Percentiles rank a stretch among this genome's conserved stretches.
These are phyloP conservation scores for Epichloe scottii DNA, from an alignment of 2,329 filamentous ascomycete genomes.

Conservation along the genomic window DNA sequence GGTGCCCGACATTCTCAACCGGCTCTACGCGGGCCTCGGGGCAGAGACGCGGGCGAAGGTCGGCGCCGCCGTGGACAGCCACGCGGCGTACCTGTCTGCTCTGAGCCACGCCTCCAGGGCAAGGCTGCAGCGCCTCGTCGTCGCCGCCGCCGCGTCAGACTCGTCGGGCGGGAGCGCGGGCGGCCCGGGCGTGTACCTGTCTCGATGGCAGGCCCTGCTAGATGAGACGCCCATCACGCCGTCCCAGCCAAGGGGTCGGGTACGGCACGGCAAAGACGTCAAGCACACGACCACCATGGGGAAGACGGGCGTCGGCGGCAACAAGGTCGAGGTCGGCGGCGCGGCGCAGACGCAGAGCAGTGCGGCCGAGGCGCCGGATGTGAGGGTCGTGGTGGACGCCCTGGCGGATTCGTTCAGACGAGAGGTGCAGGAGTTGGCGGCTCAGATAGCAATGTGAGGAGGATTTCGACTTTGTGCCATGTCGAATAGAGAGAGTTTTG, in stretches of 20 bases:
- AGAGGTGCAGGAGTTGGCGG: slow-evolving; percentile 27
- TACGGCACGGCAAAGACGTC: slow-evolving; percentile 42
- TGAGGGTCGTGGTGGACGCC: slow-evolving; percentile 17
- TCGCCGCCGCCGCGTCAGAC: slow-evolving; percentile 34
- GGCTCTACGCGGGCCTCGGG: slow-evolving; percentile 34
- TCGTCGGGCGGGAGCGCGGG: slow-evolving; percentile 22
- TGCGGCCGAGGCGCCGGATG: slow-evolving; percentile 17
- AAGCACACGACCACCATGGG: slow-evolving; percentile 29
- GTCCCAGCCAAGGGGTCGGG: slow-evolving; percentile 32
- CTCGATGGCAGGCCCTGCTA: slow-evolving; percentile 58
- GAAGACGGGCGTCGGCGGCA: slow-evolving; percentile 26
- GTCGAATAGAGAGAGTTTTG: too few species aligned
- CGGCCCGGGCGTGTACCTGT: slow-evolving; percentile 61
- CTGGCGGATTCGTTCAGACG: slow-evolving; percentile 28
- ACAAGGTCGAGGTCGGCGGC: slow-evolving; percentile 6
- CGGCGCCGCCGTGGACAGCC: slow-evolving; percentile 41
- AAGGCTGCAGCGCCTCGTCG: slow-evolving; percentile 46
- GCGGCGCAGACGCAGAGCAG: slow-evolving; percentile 14
- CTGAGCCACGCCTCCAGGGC: slow-evolving; percentile 40
- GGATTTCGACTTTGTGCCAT: too few species aligned
- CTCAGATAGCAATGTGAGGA: neutral
- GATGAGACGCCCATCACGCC: slow-evolving; percentile 61
- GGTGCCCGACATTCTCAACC: slow-evolving; percentile 27
- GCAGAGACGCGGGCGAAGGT: slow-evolving; percentile 32
- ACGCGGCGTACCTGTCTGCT: slow-evolving; percentile 45